Conservation (phyloP, 2,329 filamentous ascomycete genomes). For the Teratosphaeria zuluensis region DNA sequence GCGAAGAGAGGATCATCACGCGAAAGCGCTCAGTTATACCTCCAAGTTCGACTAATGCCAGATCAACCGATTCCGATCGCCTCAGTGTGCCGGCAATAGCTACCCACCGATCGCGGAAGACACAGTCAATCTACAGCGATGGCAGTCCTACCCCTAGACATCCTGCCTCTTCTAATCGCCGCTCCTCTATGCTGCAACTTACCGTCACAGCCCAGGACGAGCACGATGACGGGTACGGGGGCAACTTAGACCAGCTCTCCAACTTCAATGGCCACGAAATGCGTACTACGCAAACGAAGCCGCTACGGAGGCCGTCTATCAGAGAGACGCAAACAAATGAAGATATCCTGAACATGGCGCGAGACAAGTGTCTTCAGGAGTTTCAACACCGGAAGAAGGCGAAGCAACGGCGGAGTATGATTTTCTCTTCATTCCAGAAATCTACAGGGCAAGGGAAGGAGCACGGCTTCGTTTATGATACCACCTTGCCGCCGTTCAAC, state of each 20-base stretch:
- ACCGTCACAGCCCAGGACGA: conserved; percentile 1
- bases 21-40: conserved; percentile 14
- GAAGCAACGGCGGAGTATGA: conserved; percentile 34
- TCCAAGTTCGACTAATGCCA: conserved; percentile 1
- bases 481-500: conserved; percentile 17
- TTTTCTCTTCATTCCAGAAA: conserved; percentile 36
- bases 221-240: conserved; percentile 6
- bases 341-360: conserved; percentile 20
- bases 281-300: neutral
- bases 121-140: conserved; percentile 13
- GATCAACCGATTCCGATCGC: neutral
- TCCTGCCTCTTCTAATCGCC: conserved; percentile 4
- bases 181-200: conserved; percentile 9
- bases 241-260: conserved; percentile 4
- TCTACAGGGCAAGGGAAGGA: neutral
- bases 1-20: conserved; percentile 14
- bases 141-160: conserved; percentile 18
- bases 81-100: conserved; percentile 3
- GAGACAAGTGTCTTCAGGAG: conserved; percentile 32
- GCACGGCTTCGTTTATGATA: conserved; percentile 15
- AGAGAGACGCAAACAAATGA: conserved; percentile 18
- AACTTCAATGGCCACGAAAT: conserved; percentile 2
- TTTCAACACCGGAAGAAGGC: conserved; percentile 32
- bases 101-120: conserved; percentile 6
- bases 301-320: conserved; percentile 5